Evolutionary conservation across 768 basidiomycete species (phyloP).

Genomic region (Trametes sanguinea): DNA sequence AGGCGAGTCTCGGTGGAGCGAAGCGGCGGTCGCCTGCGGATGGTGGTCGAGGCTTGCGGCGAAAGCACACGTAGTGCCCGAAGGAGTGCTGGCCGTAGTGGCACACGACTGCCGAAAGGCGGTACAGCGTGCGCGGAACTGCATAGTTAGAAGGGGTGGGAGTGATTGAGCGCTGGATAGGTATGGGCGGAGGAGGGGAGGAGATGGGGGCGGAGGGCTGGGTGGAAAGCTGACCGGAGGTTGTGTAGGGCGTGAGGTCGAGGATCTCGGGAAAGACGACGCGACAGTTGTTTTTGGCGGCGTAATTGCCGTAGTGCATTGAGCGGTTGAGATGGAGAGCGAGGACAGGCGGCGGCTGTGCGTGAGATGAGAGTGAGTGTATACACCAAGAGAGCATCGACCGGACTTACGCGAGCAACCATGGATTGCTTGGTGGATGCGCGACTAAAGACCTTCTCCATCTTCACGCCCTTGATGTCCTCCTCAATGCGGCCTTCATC

Average conservation of each 20-base stretch:
- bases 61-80: conserved; percentile 92
- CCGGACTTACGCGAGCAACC: conserved; percentile 75
- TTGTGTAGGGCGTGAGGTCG: conserved; percentile 87
- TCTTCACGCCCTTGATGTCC: conserved; percentile 74
- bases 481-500: conserved; percentile 81
- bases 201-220: conserved; percentile 73
- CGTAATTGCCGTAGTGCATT: conserved; percentile 71
- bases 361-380: not conserved
- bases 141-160: conserved; percentile 58
- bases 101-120: conserved; percentile 83
- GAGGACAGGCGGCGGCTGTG: conserved; percentile 81
- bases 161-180: conserved; percentile 48
- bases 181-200: conserved; percentile 50
- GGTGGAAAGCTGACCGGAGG: conserved; percentile 74
- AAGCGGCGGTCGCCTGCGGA: conserved; percentile 42
- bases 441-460: conserved; percentile 75
- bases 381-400: not conserved
- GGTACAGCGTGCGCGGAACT: conserved; percentile 72
- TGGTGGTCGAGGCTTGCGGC: conserved; percentile 71
- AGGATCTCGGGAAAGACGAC: conserved; percentile 86
- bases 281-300: conserved; percentile 81
- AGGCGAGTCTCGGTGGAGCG: conserved; percentile 40
- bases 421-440: conserved; percentile 90
- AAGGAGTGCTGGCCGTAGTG: conserved; percentile 93
- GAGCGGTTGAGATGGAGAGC: conserved; percentile 92